phyloP scores from a whole-genome alignment of 331 rosid species.

The Malus hybrid region DNA sequence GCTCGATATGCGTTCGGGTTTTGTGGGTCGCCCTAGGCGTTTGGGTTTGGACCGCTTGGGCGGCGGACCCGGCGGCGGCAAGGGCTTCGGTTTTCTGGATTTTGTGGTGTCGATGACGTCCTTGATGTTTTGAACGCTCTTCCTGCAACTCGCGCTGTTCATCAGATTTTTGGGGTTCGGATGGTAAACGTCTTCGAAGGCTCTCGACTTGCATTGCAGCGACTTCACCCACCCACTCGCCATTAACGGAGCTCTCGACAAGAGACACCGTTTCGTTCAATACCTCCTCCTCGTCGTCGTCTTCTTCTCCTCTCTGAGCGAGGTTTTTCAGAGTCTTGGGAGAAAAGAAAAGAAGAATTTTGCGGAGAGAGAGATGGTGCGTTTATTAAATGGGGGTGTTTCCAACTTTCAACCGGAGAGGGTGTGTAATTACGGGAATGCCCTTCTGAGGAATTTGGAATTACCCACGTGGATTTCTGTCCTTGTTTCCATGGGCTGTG shows the following conservation, averaged over 20 bases:
- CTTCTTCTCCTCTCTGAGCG: background rate
- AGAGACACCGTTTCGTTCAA: background rate
- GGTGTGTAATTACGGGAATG: background rate
- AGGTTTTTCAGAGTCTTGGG: background rate
- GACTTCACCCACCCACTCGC: slow-evolving; percentile 93
- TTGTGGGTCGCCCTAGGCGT: slow-evolving; percentile 14
- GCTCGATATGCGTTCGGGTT: slow-evolving; percentile 21
- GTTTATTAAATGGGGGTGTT: slow-evolving; percentile 42
- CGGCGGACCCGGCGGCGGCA: slow-evolving; percentile 9
- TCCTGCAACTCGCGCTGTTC: slow-evolving; percentile 61
- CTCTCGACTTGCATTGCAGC: slow-evolving; percentile 85
- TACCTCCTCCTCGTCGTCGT: background rate
- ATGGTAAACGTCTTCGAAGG: slow-evolving; percentile 74
- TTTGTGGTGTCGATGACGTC: slow-evolving; percentile 62
- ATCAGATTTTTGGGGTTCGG: slow-evolving; percentile 39
- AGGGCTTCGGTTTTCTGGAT: slow-evolving; percentile 29
- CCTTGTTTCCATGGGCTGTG: background rate
- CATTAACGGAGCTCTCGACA: slow-evolving; percentile 33
- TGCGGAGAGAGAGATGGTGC: slow-evolving; percentile 33
- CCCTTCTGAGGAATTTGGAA: slow-evolving; percentile 35
- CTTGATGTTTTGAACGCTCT: slow-evolving; percentile 58
- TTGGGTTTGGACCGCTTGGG: slow-evolving; percentile 36
- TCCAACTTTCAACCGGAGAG: background rate
- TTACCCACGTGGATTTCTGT: slow-evolving; percentile 50
- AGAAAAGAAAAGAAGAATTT: slow-evolving; percentile 13